A percentile compares a stretch with the other conserved stretches of the same genome.
phyloP scores from a whole-genome alignment of 306 rosid species.

The Glycine soja region DNA sequence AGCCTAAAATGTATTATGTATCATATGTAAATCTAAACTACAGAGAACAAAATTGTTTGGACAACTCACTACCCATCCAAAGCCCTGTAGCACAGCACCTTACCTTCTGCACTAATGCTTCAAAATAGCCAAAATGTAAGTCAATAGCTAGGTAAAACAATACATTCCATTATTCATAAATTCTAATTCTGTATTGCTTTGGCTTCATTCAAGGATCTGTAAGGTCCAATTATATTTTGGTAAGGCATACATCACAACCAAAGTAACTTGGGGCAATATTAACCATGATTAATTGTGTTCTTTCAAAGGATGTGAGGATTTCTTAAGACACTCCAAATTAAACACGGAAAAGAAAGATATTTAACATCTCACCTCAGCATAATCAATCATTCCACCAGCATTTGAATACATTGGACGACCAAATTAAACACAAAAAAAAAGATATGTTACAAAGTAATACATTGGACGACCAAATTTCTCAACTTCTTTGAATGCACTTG shows the following conservation, averaged over 20 bases:
- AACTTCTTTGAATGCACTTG: constrained; percentile 60
- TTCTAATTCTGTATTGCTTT: constrained; percentile 15
- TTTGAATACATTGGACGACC: constrained; percentile 61
- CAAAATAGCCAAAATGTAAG: too few species aligned
- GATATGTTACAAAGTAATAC: too few species aligned
- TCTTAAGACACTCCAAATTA: background rate
- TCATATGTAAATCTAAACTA: too few species aligned
- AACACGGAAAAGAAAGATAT: background rate
- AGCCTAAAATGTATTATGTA: too few species aligned
- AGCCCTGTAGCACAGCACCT: too few species aligned
- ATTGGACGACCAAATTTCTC: constrained; percentile 56
- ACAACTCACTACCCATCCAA: too few species aligned
- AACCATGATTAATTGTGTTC: background rate
- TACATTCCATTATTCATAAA: background rate
- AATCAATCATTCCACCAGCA: constrained; percentile 88
- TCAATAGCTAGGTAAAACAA: too few species aligned
- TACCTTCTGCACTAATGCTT: too few species aligned
- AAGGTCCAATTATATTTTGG: background rate
- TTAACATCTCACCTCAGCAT: constrained; percentile 70
- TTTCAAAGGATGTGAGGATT: constrained; percentile 2
- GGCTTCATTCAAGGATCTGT: constrained; percentile 22
- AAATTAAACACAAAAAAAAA: too few species aligned
- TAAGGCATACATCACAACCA: constrained; percentile 6
- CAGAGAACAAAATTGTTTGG: too few species aligned
- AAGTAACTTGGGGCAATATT: background rate